Evolutionary conservation across 2,329 filamentous ascomycete species (phyloP), one percentile per base, ranked within the genome.

Genomic region (Colletotrichum musicola): DNA sequence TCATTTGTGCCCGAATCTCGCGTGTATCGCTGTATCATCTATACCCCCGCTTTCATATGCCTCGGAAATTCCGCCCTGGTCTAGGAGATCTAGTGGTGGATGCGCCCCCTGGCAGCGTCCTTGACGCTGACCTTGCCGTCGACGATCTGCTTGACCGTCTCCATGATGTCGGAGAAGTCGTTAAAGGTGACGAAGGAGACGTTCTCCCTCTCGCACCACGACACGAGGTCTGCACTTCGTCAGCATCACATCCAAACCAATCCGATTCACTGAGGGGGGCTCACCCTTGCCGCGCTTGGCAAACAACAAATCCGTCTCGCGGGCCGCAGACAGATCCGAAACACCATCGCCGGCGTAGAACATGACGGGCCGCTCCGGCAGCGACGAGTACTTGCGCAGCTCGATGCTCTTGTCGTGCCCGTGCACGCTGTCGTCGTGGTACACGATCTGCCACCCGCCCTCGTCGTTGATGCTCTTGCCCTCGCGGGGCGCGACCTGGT

Each of bases 331-430:
- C 60, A 98, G 85, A 78, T 98, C 95, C 3, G 93, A 97, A 4
- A 98, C 94, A 56, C 95, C 95, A 75, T 98, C 95, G 67, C 96
- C 96, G 38, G 96, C 95, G 76, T 99, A 99, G 79, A 98, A 94
- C 82, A 98, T 89, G 46, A 89, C 90, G 2, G 96, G 96, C 49
- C 94, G 87, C 38, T 84, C 84, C 0, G 93, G 90, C 50, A 97
- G 85, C 27, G 89, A 85, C 2, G 92, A 91, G 81, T 98, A 98
- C 59, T 94, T 94, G 72, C 93, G 90, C 75, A 99, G 94, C 78
- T 96, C 93, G 62, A 95, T 85, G 27, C 92, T 95, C 88, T 99
- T 99, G 86, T 99, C 95, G 78, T 99, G 96, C n/a, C 96, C 96
- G 75, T 97, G 97, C 67, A 90, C 87, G 77, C 92, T 94, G 70